Evolutionary conservation across 1,284 basidiomycete species (phyloP).

Genomic region (Ustilago trichophora): DNA sequence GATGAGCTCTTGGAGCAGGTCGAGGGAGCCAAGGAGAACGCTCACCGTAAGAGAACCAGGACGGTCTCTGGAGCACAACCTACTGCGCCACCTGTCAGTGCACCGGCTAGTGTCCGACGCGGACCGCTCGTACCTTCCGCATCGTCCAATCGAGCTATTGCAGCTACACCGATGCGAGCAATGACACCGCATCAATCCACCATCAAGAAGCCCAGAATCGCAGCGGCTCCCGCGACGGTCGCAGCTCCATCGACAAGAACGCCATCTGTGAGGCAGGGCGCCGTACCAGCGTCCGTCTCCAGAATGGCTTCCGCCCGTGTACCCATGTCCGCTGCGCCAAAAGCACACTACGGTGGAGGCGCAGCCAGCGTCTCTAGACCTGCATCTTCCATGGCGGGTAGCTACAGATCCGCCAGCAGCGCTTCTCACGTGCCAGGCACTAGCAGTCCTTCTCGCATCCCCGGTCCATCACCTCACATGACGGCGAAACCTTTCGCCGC

Average conservation of each 20-base stretch:
- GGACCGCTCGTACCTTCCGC: slow-evolving; percentile 30
- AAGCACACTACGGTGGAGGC: slow-evolving; percentile 13
- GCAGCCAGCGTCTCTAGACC: slow-evolving; percentile 26
- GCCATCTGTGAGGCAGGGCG: slow-evolving; percentile 16
- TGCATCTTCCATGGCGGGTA: slow-evolving; percentile 27
- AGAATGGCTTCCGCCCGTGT: slow-evolving; percentile 27
- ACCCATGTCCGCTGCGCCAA: slow-evolving; percentile 28
- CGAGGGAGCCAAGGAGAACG: slow-evolving; percentile 53
- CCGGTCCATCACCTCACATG: slow-evolving; percentile 22
- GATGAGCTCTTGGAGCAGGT: slow-evolving; percentile 72
- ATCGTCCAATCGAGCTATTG: slow-evolving; percentile 20
- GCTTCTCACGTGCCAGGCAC: slow-evolving; percentile 21
- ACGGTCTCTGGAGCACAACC: slow-evolving; percentile 23
- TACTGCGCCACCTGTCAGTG: slow-evolving; percentile 20
- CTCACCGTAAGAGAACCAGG: slow-evolving; percentile 31
- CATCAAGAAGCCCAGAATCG: slow-evolving; percentile 37
- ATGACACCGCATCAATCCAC: slow-evolving; percentile 31
- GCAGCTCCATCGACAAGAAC: slow-evolving; percentile 16
- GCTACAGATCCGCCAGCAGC: slow-evolving; percentile 27
- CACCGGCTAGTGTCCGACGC: slow-evolving; percentile 26
- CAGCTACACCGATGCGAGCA: slow-evolving; percentile 36
- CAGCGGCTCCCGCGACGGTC: slow-evolving; percentile 26
- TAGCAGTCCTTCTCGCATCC: slow-evolving; percentile 42
- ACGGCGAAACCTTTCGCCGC: slow-evolving; percentile 15
- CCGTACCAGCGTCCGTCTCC: slow-evolving; percentile 18